Conservation (phyloP, 2,329 filamentous ascomycete species). For the Cladosporium austrohemisphaericum region DNA sequence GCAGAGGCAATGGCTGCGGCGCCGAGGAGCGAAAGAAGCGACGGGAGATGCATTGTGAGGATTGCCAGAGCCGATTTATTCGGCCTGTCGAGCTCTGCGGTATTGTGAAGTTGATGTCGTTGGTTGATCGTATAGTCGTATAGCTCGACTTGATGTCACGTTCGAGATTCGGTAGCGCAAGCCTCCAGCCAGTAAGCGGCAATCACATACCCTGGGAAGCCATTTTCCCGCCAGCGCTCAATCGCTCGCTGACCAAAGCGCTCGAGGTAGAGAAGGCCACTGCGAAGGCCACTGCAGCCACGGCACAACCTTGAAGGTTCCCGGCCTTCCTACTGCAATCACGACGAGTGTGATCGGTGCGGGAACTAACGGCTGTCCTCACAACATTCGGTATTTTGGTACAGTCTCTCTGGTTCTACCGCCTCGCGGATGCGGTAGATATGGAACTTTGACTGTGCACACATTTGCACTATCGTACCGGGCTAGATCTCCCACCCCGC, state of each 20-base stretch:
- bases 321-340: neutral
- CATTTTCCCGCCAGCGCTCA: too few relatives aligned
- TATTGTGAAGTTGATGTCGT: too few relatives aligned
- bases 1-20: constrained; percentile 33
- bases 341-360: neutral
- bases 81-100: too few relatives aligned
- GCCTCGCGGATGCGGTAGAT: too few relatives aligned
- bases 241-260: too few relatives aligned
- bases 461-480: too few relatives aligned
- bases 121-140: neutral
- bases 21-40: constrained; percentile 11
- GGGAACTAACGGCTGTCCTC: neutral
- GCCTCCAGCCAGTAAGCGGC: too few relatives aligned
- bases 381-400: neutral
- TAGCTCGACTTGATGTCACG: constrained; percentile 6
- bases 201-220: too few relatives aligned
- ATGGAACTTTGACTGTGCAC: too few relatives aligned
- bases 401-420: neutral
- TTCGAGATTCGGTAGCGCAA: neutral
- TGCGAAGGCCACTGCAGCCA: too few relatives aligned
- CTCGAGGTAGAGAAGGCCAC: too few relatives aligned
- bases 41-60: constrained; percentile 1
- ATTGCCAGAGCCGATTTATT: neutral
- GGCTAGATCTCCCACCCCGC: neutral
- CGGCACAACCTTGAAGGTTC: too few relatives aligned